These are phyloP conservation scores for Lyophyllum semitale DNA, from an alignment of 768 basidiomycete genomes.

Conservation along the genomic window DNA sequence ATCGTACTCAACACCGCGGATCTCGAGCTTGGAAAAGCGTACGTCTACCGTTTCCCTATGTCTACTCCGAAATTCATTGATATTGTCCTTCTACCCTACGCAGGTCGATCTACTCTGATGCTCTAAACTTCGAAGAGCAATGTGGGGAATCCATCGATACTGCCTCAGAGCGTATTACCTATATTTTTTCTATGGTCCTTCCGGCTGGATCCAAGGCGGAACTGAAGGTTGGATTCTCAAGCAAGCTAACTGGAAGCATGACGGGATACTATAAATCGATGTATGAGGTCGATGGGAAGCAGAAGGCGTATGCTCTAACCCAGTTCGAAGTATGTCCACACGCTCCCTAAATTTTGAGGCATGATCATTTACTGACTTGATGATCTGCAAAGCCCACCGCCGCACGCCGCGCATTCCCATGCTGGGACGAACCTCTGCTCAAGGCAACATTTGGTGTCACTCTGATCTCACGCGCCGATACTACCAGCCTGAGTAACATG, in stretches of 20 bases:
- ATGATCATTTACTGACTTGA: conserved; percentile 2
- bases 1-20: conserved; percentile 68
- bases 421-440: conserved; percentile 91
- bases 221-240: conserved; percentile 70
- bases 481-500: conserved; percentile 88
- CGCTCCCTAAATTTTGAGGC: neutral
- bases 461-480: conserved; percentile 75
- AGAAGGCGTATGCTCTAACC: conserved; percentile 75
- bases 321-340: conserved; percentile 74
- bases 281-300: conserved; percentile 63
- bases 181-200: conserved; percentile 59
- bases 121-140: conserved; percentile 45
- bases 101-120: conserved; percentile 55
- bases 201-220: conserved; percentile 70
- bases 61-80: neutral
- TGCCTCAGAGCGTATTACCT: conserved; percentile 62
- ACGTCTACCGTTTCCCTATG: conserved; percentile 18
- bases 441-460: conserved; percentile 83
- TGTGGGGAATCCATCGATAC: conserved; percentile 56
- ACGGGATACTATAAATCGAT: conserved; percentile 80
- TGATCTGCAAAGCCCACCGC: conserved; percentile 65
- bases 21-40: conserved; percentile 58
- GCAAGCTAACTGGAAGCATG: conserved; percentile 71
- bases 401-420: conserved; percentile 81
- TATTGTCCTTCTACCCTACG: neutral